phyloP scores from a whole-genome alignment of 2,329 filamentous ascomycete species.

The Madurella fahalii region DNA sequence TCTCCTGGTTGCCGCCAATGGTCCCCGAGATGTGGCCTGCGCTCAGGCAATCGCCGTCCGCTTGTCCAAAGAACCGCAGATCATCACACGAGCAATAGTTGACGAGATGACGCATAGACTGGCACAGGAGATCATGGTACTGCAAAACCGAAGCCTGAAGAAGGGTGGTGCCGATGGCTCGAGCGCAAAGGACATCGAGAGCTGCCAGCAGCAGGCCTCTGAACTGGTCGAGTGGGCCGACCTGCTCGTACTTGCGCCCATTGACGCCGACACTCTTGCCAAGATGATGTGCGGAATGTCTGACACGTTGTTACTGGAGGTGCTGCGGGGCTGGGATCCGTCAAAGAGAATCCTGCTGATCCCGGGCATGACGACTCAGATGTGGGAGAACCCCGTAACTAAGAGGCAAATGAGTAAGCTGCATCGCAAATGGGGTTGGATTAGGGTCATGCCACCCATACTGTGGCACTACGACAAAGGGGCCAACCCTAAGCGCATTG shows the following conservation, averaged over 20 bases:
- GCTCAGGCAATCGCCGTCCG: constrained; percentile 63
- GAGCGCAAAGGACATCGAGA: constrained; percentile 45
- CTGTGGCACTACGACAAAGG: constrained; percentile 70
- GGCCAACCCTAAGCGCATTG: constrained; percentile 43
- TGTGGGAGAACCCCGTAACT: constrained; percentile 89
- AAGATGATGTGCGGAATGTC: constrained; percentile 85
- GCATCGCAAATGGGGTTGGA: constrained; percentile 79
- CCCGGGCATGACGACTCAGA: constrained; percentile 81
- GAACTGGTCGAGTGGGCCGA: constrained; percentile 85
- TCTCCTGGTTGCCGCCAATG: constrained; percentile 63
- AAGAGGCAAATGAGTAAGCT: constrained; percentile 84
- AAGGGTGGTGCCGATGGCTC: constrained; percentile 28
- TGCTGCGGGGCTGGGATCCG: constrained; percentile 81
- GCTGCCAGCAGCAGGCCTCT: constrained; percentile 50
- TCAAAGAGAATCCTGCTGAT: constrained; percentile 81
- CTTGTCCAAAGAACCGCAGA: constrained; percentile 60
- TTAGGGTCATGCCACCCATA: constrained; percentile 74
- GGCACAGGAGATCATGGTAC: constrained; percentile 58
- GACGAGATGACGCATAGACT: constrained; percentile 62
- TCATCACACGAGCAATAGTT: constrained; percentile 59
- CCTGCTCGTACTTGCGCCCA: constrained; percentile 75
- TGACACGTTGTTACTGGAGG: constrained; percentile 74
- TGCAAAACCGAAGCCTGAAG: constrained; percentile 50
- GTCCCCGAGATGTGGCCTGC: constrained; percentile 60
- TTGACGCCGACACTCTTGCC: constrained; percentile 78